These are phyloP conservation scores for Apiospora pterosperma DNA, from an alignment of 2,329 filamentous ascomycete species.

Conservation along the genomic window DNA sequence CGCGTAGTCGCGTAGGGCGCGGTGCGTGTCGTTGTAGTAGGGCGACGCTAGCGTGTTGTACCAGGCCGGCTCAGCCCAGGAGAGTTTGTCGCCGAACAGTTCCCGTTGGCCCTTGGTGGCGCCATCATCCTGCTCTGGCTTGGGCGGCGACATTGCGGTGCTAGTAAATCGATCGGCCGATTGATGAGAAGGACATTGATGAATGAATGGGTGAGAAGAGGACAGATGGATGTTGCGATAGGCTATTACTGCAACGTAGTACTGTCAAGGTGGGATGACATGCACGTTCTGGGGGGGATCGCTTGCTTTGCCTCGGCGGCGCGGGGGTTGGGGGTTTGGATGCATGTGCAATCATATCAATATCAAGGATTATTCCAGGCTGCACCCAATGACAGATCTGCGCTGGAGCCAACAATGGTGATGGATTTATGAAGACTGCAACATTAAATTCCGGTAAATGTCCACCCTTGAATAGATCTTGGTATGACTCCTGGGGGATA, in stretches of 20 bases:
- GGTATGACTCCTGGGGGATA: too few species aligned
- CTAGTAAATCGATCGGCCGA: not conserved
- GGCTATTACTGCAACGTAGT: not conserved
- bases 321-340: not conserved
- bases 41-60: not conserved
- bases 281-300: not conserved
- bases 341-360: too few species aligned
- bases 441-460: too few species aligned
- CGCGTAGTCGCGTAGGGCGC: not conserved
- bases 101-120: not conserved
- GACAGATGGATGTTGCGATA: not conserved
- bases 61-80: slow-evolving; percentile 4
- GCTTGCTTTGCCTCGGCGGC: not conserved
- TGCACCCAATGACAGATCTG: too few species aligned
- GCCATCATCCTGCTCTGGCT: not conserved
- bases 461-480: too few species aligned
- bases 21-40: not conserved
- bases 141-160: not conserved
- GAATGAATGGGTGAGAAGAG: not conserved
- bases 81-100: slow-evolving; percentile 5
- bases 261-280: not conserved
- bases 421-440: too few species aligned
- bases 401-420: not conserved
- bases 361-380: not conserved
- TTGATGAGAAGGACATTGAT: not conserved